Evolutionary conservation across 2,329 filamentous ascomycete species (phyloP), one percentile per base, ranked within the genome.

Genomic region (Fusarium chaquense): DNA sequence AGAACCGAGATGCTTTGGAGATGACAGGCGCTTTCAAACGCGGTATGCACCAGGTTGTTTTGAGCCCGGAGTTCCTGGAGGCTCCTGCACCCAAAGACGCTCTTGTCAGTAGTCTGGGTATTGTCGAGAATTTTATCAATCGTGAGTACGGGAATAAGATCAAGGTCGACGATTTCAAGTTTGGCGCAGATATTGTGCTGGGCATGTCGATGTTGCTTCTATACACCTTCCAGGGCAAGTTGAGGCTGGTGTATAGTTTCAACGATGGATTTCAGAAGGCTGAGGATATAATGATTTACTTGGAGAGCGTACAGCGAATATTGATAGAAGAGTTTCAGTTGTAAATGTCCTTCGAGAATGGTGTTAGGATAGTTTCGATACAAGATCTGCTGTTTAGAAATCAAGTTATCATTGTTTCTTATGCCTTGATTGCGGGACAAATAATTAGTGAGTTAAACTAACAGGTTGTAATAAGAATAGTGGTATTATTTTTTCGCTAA

Each of bases 141-240:
- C 58, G 44, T 1, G 54, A 58, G 8, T 63, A 68, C 5, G 57
- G 49, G 4, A 45, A 38, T 5, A 40, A 30, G 0, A 49, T 61
- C 20, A 65, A 50, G 32, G 67, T 70, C 2, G 22, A 53, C 4
- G 58, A 68, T 24, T 64, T 76, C 32, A 70, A 68, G 24, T 49
- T 76, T 3, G 70, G 72, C 6, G 65, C 73, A 5, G 74, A 76
- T 40, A 64, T 76, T 13, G 68, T 75, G 2, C 51, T 73, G 41
- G 74, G 74, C 38, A 73, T 73, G 68, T 75, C 67, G 28, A 71
- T 74, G 65, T 10, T 45, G 3, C 69, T 75, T 49, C 50, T 73
- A 5, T 76, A 74, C 41, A 76, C 72, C 2, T 73, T 74, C 52
- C 60, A 62, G 10, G 72, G 69, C 33, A 64, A 69, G 41, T 57